Conservation (phyloP, 2,329 filamentous ascomycete species). For the Leptographium lundbergii region DNA sequence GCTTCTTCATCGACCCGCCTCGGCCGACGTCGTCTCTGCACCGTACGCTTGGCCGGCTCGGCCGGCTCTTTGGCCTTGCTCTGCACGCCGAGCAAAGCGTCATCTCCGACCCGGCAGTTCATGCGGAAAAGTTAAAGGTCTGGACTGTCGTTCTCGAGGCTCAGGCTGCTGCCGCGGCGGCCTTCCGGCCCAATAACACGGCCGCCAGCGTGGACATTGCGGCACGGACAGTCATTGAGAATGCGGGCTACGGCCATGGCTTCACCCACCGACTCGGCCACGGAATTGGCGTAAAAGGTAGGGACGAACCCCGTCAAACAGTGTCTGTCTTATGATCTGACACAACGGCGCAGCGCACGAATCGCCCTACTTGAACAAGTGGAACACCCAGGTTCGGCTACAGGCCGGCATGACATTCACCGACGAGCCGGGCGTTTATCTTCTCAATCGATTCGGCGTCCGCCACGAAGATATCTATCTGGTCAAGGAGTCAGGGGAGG, state of each 20-base stretch:
- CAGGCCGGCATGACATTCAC: slow-evolving; percentile 50
- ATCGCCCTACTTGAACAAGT: slow-evolving; percentile 51
- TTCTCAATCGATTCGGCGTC: slow-evolving; percentile 46
- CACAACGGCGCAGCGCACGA: slow-evolving; percentile 34
- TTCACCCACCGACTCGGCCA: slow-evolving; percentile 54
- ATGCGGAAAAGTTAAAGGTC: slow-evolving; percentile 39
- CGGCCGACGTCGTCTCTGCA: neutral
- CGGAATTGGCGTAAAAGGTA: slow-evolving; percentile 49
- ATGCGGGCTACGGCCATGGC: slow-evolving; percentile 42
- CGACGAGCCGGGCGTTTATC: slow-evolving; percentile 50
- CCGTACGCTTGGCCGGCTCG: neutral
- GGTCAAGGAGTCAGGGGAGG: slow-evolving; percentile 37
- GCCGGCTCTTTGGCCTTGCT: neutral
- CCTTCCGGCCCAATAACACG: slow-evolving; percentile 36
- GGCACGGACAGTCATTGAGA: slow-evolving; percentile 41
- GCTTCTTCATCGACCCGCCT: slow-evolving; percentile 38
- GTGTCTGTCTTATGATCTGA: neutral
- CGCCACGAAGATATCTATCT: slow-evolving; percentile 50
- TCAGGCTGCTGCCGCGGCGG: slow-evolving; percentile 39
- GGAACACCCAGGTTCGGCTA: slow-evolving; percentile 34
- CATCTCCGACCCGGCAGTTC: slow-evolving; percentile 10
- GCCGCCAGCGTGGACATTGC: slow-evolving; percentile 50
- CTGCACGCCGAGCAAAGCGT: neutral
- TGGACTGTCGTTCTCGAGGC: slow-evolving; percentile 52
- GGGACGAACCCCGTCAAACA: neutral